These are phyloP conservation scores for Botryotinia globosa DNA, from an alignment of 2,329 filamentous ascomycete species.

Conservation along the genomic window DNA sequence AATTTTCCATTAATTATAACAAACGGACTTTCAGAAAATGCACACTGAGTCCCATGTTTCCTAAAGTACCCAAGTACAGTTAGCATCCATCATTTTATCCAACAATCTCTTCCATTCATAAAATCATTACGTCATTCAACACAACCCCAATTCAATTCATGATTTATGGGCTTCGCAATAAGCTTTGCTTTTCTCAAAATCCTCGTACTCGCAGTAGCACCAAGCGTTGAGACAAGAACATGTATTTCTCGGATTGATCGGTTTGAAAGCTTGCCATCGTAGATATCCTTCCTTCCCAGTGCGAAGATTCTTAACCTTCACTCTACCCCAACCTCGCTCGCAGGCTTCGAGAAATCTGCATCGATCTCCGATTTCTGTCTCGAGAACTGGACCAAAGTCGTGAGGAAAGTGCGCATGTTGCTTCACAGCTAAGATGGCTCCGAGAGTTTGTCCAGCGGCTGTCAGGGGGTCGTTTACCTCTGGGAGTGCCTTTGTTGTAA, in stretches of 20 bases:
- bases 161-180: not conserved
- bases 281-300: conserved; percentile 12
- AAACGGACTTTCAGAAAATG: too few species aligned
- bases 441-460: not conserved
- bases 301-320: conserved; percentile 10
- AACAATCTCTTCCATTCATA: not conserved
- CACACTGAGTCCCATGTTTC: not conserved
- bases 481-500: not conserved
- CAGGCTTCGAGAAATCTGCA: not conserved
- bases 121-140: not conserved
- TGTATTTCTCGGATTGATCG: not conserved
- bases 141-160: not conserved
- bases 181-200: not conserved
- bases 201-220: conserved; percentile 15
- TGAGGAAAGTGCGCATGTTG: not conserved
- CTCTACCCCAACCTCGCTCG: not conserved
- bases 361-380: conserved; percentile 1
- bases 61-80: not conserved
- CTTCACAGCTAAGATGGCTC: conserved; percentile 9
- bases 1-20: too few species aligned
- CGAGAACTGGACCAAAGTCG: not conserved
- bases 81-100: not conserved
- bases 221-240: not conserved
- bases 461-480: conserved; percentile 2
- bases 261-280: conserved; percentile 9